phyloP scores from a whole-genome alignment of 768 basidiomycete genomes.

The Mycena filopes region DNA sequence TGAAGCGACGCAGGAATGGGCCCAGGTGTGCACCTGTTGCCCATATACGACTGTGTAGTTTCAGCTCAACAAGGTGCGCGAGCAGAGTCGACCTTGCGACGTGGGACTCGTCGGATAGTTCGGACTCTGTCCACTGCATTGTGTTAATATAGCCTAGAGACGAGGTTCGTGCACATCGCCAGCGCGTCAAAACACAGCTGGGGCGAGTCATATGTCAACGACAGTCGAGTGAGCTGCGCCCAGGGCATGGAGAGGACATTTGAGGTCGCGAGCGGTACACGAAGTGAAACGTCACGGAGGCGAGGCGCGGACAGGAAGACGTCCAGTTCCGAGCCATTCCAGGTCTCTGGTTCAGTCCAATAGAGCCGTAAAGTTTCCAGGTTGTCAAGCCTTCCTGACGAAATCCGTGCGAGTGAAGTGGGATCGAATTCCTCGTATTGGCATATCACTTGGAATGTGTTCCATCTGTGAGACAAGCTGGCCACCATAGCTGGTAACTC shows the following conservation, averaged over 20 bases:
- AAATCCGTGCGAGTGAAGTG: neutral
- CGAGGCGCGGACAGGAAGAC: constrained; percentile 6
- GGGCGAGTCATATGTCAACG: neutral
- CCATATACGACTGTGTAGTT: neutral
- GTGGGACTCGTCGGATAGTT: neutral
- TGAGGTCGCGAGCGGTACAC: neutral
- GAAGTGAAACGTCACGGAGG: constrained; percentile 7
- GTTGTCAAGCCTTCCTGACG: neutral
- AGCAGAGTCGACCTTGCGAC: neutral
- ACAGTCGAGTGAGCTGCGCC: constrained; percentile 10
- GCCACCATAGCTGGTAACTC: neutral
- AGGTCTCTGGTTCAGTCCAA: neutral
- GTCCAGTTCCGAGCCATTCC: neutral
- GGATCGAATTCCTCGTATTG: neutral
- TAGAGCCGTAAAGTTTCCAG: neutral
- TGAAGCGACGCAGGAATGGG: constrained; percentile 13
- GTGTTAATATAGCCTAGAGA: constrained; percentile 6
- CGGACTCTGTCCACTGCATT: constrained; percentile 4
- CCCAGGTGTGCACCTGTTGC: constrained; percentile 1
- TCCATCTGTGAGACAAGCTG: constrained; percentile 2
- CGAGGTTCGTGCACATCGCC: constrained; percentile 6
- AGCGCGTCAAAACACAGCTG: constrained; percentile 21
- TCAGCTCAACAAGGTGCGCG: constrained; percentile 2
- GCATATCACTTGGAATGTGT: neutral
- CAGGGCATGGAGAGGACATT: constrained; percentile 11